A percentile compares a stretch with the other conserved stretches of the same genome.
Evolutionary conservation across 257 asterid species (phyloP).

Genomic region (Thymus quinquecostatus): DNA sequence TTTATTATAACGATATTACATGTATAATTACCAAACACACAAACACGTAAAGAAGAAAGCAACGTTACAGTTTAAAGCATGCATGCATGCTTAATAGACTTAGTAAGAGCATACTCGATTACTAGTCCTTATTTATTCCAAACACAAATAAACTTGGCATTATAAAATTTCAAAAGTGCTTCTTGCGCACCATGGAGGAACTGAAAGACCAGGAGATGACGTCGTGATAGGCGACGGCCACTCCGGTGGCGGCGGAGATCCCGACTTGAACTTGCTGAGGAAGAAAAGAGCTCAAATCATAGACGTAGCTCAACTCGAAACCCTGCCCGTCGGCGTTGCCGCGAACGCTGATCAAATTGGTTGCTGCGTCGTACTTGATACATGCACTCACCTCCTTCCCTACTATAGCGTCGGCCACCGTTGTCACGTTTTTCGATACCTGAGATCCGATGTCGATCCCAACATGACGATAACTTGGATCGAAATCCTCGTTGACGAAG

Average conservation of each 20-base stretch:
- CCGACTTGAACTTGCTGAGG: not conserved
- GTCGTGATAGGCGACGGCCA: not conserved
- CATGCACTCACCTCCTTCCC: slow-evolving; percentile 1
- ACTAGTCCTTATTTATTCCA: no score
- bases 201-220: not conserved
- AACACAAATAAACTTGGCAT: no score
- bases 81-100: no score
- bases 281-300: no score
- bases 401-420: not conserved
- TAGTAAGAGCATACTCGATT: no score
- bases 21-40: no score
- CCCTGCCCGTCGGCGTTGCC: not conserved
- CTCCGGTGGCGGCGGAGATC: slow-evolving; percentile 17
- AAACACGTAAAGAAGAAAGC: no score
- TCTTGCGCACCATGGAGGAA: not conserved
- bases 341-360: not conserved
- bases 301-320: not conserved
- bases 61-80: no score
- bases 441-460: no score
- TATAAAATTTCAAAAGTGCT: not conserved
- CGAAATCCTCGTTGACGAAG: no score
- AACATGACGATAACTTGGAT: no score
- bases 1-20: no score
- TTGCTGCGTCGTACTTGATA: not conserved
- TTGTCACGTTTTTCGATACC: not conserved